A percentile compares a stretch with the other conserved stretches of the same genome.
Conservation (phyloP, 306 rosid species). For the Trichosanthes cucumerina region DNA sequence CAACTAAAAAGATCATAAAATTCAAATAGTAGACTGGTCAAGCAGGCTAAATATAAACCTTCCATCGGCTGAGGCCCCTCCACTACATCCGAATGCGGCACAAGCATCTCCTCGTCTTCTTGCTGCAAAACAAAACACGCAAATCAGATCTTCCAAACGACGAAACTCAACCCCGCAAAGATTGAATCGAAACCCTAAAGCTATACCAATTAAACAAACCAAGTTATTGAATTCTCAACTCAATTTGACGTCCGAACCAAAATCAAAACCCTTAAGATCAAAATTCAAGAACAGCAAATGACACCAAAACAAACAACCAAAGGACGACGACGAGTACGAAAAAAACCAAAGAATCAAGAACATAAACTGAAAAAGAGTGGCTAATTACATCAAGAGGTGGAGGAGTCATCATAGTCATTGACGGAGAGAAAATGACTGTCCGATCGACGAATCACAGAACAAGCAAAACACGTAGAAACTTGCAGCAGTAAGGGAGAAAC, state of each 20-base stretch:
- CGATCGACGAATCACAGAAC: constrained; percentile 43
- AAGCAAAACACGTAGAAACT: constrained; percentile 6
- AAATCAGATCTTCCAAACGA: constrained; percentile 29
- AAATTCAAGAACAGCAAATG: constrained; percentile 10
- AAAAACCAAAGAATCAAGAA: background rate
- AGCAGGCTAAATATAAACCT: constrained; percentile 22
- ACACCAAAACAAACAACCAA: constrained; percentile 5
- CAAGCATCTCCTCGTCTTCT: constrained; percentile 54
- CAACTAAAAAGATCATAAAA: constrained; percentile 1
- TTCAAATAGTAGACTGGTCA: background rate
- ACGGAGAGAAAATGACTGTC: constrained; percentile 18
- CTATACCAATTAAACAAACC: constrained; percentile 10
- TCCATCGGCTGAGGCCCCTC: constrained; percentile 62
- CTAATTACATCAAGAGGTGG: constrained; percentile 35
- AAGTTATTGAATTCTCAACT: constrained; percentile 12
- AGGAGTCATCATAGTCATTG: constrained; percentile 52
- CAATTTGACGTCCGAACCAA: constrained; percentile 11
- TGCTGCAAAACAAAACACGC: constrained; percentile 27
- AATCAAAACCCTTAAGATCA: constrained; percentile 21
- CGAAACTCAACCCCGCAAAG: constrained; percentile 26
- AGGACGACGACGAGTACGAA: background rate
- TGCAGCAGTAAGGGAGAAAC: constrained; percentile 13
- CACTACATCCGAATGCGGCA: constrained; percentile 42
- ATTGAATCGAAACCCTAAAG: constrained; percentile 36
- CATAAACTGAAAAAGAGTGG: constrained; percentile 6